phyloP scores from a whole-genome alignment of 176 grass and related monocot genomes.

The Eleusine indica region DNA sequence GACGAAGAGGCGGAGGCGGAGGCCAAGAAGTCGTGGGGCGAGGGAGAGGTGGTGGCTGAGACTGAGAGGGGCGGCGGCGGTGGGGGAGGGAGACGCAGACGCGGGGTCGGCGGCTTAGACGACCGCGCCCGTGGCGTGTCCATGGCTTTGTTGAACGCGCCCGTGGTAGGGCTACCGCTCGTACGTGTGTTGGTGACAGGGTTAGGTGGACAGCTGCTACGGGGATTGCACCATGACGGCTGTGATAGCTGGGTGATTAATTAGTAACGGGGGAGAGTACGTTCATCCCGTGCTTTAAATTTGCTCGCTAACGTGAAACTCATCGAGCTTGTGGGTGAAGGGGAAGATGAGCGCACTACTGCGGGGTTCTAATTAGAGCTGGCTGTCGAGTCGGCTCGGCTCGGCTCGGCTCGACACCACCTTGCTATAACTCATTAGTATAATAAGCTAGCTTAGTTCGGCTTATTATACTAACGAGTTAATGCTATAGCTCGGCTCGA shows the following conservation, averaged over 20 bases:
- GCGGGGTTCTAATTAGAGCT: neutral
- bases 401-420: too few species aligned
- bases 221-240: constrained; percentile 12
- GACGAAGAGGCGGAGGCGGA: constrained; percentile 29
- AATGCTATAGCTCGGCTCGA: too few species aligned
- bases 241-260: neutral
- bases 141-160: constrained; percentile 49
- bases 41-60: constrained; percentile 31
- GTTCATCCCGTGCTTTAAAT: neutral
- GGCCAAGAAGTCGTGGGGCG: constrained; percentile 53
- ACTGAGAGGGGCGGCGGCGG: constrained; percentile 6
- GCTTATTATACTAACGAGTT: too few species aligned
- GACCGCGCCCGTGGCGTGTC: constrained; percentile 47
- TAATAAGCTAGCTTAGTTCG: too few species aligned
- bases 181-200: constrained; percentile 39
- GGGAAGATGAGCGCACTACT: neutral
- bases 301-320: neutral
- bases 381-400: too few species aligned
- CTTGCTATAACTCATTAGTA: too few species aligned
- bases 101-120: constrained; percentile 33
- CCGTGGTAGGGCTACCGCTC: constrained; percentile 36
- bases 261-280: neutral
- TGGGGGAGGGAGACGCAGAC: constrained; percentile 15
- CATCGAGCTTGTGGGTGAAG: neutral
- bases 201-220: constrained; percentile 51